Conservation (phyloP, 2,329 filamentous ascomycete genomes). For the Thyridium curvatum region DNA sequence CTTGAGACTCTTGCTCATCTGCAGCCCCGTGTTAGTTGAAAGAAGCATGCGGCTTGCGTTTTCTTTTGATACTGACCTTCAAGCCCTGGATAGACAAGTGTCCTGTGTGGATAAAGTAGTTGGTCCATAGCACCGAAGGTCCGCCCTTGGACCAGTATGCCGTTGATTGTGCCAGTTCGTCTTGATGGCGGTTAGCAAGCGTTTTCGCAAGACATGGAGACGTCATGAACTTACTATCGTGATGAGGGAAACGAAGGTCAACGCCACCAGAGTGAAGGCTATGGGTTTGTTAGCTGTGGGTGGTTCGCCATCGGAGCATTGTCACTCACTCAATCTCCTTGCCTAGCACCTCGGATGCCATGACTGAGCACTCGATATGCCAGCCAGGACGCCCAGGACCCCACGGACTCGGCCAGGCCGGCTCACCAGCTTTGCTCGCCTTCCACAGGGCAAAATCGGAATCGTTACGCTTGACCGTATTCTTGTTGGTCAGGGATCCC, state of each 20-base stretch:
- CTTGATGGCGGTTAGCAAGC: too few species aligned
- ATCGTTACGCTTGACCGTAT: slow-evolving; percentile 63
- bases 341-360: slow-evolving; percentile 87
- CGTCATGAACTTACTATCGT: slow-evolving; percentile 49
- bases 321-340: slow-evolving; percentile 59
- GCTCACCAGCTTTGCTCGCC: slow-evolving; percentile 84
- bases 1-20: slow-evolving; percentile 95
- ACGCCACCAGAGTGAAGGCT: slow-evolving; percentile 83
- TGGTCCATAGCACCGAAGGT: slow-evolving; percentile 54
- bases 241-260: slow-evolving; percentile 86
- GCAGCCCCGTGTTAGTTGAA: too few species aligned
- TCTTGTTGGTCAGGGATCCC: slow-evolving; percentile 63
- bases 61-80: slow-evolving; percentile 25
- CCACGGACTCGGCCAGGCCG: slow-evolving; percentile 84
- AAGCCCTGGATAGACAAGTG: slow-evolving; percentile 83
- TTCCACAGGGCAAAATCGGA: slow-evolving; percentile 96
- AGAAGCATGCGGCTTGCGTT: too few species aligned
- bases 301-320: too few species aligned
- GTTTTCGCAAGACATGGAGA: too few species aligned
- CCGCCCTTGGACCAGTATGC: slow-evolving; percentile 55
- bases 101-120: slow-evolving; percentile 94
- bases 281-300: too few species aligned
- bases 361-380: slow-evolving; percentile 96
- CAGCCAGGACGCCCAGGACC: slow-evolving; percentile 83
- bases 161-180: slow-evolving; percentile 84